These are phyloP conservation scores for Daedaleopsis sinensis DNA, from an alignment of 768 basidiomycete species.

Conservation along the genomic window DNA sequence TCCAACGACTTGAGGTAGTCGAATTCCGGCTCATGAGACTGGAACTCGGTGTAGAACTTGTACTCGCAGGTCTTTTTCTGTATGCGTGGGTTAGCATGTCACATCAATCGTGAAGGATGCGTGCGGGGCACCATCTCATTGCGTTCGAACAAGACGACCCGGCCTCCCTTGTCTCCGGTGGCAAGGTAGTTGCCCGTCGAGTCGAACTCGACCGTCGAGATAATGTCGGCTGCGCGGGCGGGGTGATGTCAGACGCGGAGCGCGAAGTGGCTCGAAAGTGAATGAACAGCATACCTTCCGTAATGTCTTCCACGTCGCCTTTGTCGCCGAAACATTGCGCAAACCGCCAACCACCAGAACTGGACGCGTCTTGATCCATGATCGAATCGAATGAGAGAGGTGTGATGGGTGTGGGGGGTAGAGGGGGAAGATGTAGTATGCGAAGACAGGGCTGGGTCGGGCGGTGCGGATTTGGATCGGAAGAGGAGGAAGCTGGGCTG, in stretches of 20 bases:
- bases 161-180: slow-evolving; percentile 98
- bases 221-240: slow-evolving; percentile 87
- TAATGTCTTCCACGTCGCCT: slow-evolving; percentile 99
- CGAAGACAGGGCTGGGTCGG: neutral
- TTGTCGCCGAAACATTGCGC: slow-evolving; percentile 99
- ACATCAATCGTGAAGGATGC: slow-evolving; percentile 4
- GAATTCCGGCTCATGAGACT: slow-evolving; percentile 99
- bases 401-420: slow-evolving; percentile 27
- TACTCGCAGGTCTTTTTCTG: slow-evolving; percentile 99
- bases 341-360: slow-evolving; percentile 95
- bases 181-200: slow-evolving; percentile 99
- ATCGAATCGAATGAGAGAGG: slow-evolving; percentile 30
- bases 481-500: neutral
- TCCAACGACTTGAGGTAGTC: slow-evolving; percentile 99
- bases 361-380: slow-evolving; percentile 85
- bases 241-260: slow-evolving; percentile 27
- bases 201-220: slow-evolving; percentile 99
- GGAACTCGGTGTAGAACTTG: slow-evolving; percentile 99
- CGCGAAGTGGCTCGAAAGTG: slow-evolving; percentile 15
- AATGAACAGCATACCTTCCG: slow-evolving; percentile 71
- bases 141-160: slow-evolving; percentile 97
- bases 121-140: slow-evolving; percentile 82
- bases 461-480: neutral
- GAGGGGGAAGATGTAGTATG: slow-evolving; percentile 31
- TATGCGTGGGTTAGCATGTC: slow-evolving; percentile 5